phyloP scores from a whole-genome alignment of 768 basidiomycete species.

The Cystobasidiopsis lactophilus region DNA sequence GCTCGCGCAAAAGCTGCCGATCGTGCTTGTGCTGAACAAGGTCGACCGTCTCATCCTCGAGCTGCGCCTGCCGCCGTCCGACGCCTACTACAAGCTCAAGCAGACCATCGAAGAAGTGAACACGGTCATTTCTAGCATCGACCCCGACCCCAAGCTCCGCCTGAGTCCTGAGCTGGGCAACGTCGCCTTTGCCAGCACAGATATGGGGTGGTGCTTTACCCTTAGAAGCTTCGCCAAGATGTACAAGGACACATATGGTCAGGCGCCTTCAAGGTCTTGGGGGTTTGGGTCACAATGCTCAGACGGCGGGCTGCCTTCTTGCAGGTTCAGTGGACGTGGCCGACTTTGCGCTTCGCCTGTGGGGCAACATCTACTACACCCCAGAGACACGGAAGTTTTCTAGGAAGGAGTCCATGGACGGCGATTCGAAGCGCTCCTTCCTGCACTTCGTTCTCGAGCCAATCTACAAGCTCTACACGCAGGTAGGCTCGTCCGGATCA shows the following conservation, averaged over 20 bases:
- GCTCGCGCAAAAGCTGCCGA: slow-evolving; percentile 39
- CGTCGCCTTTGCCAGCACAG: slow-evolving; percentile 87
- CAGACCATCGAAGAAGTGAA: slow-evolving; percentile 98
- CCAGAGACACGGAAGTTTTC: slow-evolving; percentile 65
- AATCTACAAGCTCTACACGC: slow-evolving; percentile 84
- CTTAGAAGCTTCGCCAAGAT: slow-evolving; percentile 80
- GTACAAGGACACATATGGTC: slow-evolving; percentile 85
- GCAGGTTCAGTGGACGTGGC: slow-evolving; percentile 56
- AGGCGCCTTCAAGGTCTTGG: slow-evolving; percentile 9
- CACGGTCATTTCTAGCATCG: slow-evolving; percentile 79
- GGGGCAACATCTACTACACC: slow-evolving; percentile 97
- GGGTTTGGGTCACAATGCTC: background rate
- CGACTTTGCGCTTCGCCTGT: slow-evolving; percentile 70
- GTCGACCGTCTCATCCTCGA: slow-evolving; percentile 93
- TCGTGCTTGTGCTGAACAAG: slow-evolving; percentile 83
- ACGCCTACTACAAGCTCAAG: slow-evolving; percentile 97
- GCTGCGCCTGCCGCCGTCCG: slow-evolving; percentile 76
- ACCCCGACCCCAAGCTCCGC: slow-evolving; percentile 67
- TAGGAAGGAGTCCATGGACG: slow-evolving; percentile 53
- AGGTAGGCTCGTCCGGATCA: slow-evolving; percentile 25
- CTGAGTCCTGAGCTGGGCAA: slow-evolving; percentile 89
- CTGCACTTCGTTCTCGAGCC: slow-evolving; percentile 92
- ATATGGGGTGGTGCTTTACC: slow-evolving; percentile 97
- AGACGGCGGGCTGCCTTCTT: background rate
- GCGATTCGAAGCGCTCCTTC: slow-evolving; percentile 46